phyloP scores from a whole-genome alignment of 2,329 filamentous ascomycete genomes.

The Byssochlamys sp. region DNA sequence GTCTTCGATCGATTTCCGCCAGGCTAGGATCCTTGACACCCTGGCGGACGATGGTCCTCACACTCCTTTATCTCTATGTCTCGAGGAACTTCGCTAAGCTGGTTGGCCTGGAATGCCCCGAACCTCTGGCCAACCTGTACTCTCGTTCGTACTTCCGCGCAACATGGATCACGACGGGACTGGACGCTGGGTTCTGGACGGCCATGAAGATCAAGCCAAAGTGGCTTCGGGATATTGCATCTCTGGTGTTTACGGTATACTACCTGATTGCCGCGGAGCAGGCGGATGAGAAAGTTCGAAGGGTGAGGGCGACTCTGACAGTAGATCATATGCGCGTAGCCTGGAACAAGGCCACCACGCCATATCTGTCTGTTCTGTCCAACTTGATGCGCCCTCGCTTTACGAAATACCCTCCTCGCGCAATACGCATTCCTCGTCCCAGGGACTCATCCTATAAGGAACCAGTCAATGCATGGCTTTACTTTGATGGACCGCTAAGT shows the following conservation, averaged over 20 bases:
- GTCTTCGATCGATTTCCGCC: slow-evolving; percentile 60
- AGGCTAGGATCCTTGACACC: slow-evolving; percentile 63
- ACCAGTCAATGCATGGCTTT: slow-evolving; percentile 77
- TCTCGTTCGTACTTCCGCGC: slow-evolving; percentile 85
- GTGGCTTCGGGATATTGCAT: slow-evolving; percentile 72
- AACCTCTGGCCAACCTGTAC: slow-evolving; percentile 90
- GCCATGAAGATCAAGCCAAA: slow-evolving; percentile 82
- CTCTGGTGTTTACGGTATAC: slow-evolving; percentile 75
- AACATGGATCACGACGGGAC: slow-evolving; percentile 88
- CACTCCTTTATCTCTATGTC: slow-evolving; percentile 82
- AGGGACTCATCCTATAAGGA: slow-evolving; percentile 71
- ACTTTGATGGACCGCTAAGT: slow-evolving; percentile 78
- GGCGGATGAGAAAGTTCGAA: slow-evolving; percentile 91
- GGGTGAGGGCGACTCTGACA: slow-evolving; percentile 75
- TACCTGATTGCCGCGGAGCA: slow-evolving; percentile 88
- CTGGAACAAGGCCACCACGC: slow-evolving; percentile 90
- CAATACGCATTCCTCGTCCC: slow-evolving; percentile 75
- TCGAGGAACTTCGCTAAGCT: slow-evolving; percentile 89
- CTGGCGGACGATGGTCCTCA: slow-evolving; percentile 82
- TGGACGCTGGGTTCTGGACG: slow-evolving; percentile 97
- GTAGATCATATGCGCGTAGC: slow-evolving; percentile 84
- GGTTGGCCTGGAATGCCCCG: slow-evolving; percentile 79
- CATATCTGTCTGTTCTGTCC: slow-evolving; percentile 68
- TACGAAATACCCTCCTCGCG: slow-evolving; percentile 69
- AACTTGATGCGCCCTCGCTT: slow-evolving; percentile 66